Evolutionary conservation across 176 grass and related monocot species (phyloP).

Genomic region (Oryza glaberrima): DNA sequence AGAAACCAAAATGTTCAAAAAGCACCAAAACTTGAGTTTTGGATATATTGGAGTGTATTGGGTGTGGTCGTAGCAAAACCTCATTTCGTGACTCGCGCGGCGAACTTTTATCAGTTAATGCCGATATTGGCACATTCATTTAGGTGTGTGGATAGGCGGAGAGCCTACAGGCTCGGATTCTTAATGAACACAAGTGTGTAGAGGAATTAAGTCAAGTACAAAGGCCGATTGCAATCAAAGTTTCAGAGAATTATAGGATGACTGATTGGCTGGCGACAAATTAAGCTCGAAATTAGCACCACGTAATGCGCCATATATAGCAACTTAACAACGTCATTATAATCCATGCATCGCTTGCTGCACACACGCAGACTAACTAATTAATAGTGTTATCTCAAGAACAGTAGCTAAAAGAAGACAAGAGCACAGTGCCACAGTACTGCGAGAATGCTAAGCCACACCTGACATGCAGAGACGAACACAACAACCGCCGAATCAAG

Average conservation of each 20-base stretch:
- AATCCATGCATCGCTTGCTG: not conserved
- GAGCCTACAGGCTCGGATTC: not conserved
- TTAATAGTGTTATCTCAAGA: constrained; percentile 13
- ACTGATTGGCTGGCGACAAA: not conserved
- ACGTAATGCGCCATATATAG: not conserved
- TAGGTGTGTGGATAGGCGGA: too few species aligned
- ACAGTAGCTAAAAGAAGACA: not conserved
- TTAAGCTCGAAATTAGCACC: not conserved
- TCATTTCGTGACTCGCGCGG: too few species aligned
- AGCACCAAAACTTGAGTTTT: too few species aligned
- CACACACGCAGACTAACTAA: not conserved
- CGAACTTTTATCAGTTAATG: too few species aligned
- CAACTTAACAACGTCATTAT: not conserved
- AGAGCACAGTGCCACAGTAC: not conserved
- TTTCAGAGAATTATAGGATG: not conserved
- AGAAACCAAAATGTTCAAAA: too few species aligned
- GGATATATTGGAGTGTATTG: too few species aligned
- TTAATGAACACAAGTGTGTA: constrained; percentile 4
- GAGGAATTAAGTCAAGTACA: not conserved
- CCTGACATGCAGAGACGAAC: constrained; percentile 26
- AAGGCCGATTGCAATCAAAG: not conserved
- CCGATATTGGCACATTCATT: too few species aligned
- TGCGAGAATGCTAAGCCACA: constrained; percentile 23
- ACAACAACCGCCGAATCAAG: not conserved
- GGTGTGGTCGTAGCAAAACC: too few species aligned